Percentiles rank a stretch among this genome's conserved stretches.
Evolutionary conservation across 768 basidiomycete species (phyloP).

Genomic region (Tricholoma bakamatsutake): DNA sequence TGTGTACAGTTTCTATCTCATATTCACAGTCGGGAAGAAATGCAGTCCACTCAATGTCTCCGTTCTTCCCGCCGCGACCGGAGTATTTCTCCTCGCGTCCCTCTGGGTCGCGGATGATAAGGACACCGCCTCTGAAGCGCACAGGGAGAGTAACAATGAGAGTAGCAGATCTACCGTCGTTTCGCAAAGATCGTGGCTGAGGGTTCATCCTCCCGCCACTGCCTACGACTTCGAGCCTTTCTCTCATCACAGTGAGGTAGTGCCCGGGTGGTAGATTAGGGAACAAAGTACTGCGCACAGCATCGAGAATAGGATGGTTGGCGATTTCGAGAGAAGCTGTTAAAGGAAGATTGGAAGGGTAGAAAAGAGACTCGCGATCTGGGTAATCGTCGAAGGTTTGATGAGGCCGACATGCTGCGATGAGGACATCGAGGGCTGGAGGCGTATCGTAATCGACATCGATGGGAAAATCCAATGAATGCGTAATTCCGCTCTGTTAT

Average conservation of each 20-base stretch:
- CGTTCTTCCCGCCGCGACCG: constrained; percentile 54
- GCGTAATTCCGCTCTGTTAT: constrained; percentile 65
- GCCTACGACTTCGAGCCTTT: constrained; percentile 64
- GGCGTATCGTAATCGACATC: constrained; percentile 71
- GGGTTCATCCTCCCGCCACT: constrained; percentile 53
- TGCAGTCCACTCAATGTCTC: constrained; percentile 74
- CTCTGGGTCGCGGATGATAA: constrained; percentile 52
- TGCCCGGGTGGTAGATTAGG: constrained; percentile 63
- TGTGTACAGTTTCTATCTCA: constrained; percentile 65
- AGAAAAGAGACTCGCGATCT: constrained; percentile 64
- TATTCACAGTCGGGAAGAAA: constrained; percentile 71
- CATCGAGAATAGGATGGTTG: constrained; percentile 78
- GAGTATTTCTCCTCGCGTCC: constrained; percentile 57
- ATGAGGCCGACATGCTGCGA: constrained; percentile 67
- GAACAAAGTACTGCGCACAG: constrained; percentile 66
- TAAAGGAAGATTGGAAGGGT: constrained; percentile 65
- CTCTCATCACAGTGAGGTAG: constrained; percentile 61
- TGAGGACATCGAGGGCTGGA: constrained; percentile 72
- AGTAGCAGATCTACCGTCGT: constrained; percentile 69
- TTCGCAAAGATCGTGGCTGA: constrained; percentile 47
- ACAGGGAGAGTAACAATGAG: constrained; percentile 70
- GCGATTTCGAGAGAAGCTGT: constrained; percentile 75
- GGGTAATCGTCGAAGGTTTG: constrained; percentile 48
- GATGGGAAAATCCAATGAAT: constrained; percentile 78
- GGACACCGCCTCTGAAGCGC: constrained; percentile 62